Evolutionary conservation across 805 yeast genomes (phyloP).

Genomic region (Sugiyamaella americana): DNA sequence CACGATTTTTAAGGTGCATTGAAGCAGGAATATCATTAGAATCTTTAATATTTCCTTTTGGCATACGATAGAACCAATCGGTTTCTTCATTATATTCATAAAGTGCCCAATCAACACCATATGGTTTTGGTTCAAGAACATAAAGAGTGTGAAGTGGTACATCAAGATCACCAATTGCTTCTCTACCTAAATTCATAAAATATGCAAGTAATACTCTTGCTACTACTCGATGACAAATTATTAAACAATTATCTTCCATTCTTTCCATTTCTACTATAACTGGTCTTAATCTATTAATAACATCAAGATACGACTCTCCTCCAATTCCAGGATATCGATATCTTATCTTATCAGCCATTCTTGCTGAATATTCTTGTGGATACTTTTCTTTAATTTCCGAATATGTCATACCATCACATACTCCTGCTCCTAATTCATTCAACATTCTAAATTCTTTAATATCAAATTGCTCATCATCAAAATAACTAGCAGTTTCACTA

Average conservation of each 20-base stretch:
- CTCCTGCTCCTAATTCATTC: conserved; percentile 91
- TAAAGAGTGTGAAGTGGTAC: conserved; percentile 90
- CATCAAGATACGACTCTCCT: conserved; percentile 93
- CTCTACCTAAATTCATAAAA: conserved; percentile 71
- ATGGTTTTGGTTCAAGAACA: conserved; percentile 86
- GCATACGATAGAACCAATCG: conserved; percentile 71
- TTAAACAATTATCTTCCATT: conserved; percentile 76
- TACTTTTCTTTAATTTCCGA: conserved; percentile 65
- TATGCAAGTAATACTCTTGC: conserved; percentile 83
- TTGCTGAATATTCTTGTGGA: conserved; percentile 74
- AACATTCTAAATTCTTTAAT: conserved; percentile 87
- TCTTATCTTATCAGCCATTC: conserved; percentile 69
- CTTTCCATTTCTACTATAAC: conserved; percentile 90
- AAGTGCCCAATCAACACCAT: conserved; percentile 89
- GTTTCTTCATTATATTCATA: conserved; percentile 76
- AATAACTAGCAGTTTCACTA: conserved; percentile 67
- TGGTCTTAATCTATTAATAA: conserved; percentile 81
- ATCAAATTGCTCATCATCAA: conserved; percentile 68
- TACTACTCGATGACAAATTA: conserved; percentile 87
- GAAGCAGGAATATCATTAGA: conserved; percentile 12
- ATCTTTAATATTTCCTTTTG: conserved; percentile 27
- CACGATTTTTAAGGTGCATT: conserved; percentile 16
- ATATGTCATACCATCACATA: conserved; percentile 88
- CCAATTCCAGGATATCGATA: conserved; percentile 97
- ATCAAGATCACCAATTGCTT: conserved; percentile 81